A percentile compares a stretch with the other conserved stretches of the same genome.
phyloP scores from a whole-genome alignment of 2,329 filamentous ascomycete genomes.

The Xylariaceae sp. region DNA sequence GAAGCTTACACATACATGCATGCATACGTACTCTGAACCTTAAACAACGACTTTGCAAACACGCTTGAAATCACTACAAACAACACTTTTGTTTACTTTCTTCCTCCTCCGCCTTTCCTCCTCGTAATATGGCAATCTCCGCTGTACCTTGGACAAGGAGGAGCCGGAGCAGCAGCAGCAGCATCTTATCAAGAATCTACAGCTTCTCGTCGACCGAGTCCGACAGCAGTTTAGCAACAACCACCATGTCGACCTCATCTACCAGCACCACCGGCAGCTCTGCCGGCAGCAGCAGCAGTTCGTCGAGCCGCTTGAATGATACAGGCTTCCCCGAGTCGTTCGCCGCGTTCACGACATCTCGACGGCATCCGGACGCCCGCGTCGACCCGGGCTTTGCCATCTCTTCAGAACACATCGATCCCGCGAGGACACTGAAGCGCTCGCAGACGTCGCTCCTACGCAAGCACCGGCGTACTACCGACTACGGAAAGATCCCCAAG shows the following conservation, averaged over 20 bases:
- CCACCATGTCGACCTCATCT: slow-evolving; percentile 27
- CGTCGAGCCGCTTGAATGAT: slow-evolving; percentile 27
- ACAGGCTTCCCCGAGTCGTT: slow-evolving; percentile 33
- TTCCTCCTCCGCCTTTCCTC: neutral
- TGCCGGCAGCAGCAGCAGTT: too few species aligned
- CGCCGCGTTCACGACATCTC: slow-evolving; percentile 49
- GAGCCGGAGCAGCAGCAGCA: slow-evolving; percentile 6
- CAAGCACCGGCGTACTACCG: slow-evolving; percentile 43
- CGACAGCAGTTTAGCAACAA: slow-evolving; percentile 11
- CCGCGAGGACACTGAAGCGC: slow-evolving; percentile 37
- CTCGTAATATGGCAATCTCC: too few species aligned
- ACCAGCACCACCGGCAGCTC: slow-evolving; percentile 19
- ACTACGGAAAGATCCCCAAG: slow-evolving; percentile 40
- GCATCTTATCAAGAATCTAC: slow-evolving; percentile 4
- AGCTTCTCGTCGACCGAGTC: slow-evolving; percentile 14
- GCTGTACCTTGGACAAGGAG: slow-evolving; percentile 19
- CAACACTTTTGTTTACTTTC: too few species aligned
- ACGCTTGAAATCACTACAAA: too few species aligned
- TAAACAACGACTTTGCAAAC: too few species aligned
- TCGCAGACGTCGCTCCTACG: slow-evolving; percentile 42
- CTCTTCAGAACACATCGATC: slow-evolving; percentile 47
- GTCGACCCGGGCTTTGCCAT: slow-evolving; percentile 52
- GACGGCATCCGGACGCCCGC: slow-evolving; percentile 58
- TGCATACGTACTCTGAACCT: too few species aligned
- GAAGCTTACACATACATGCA: too few species aligned